Percentiles rank a stretch among this genome's conserved stretches.
Conservation (phyloP, 2,329 filamentous ascomycete genomes). For the Aspergillus viridinutans region DNA sequence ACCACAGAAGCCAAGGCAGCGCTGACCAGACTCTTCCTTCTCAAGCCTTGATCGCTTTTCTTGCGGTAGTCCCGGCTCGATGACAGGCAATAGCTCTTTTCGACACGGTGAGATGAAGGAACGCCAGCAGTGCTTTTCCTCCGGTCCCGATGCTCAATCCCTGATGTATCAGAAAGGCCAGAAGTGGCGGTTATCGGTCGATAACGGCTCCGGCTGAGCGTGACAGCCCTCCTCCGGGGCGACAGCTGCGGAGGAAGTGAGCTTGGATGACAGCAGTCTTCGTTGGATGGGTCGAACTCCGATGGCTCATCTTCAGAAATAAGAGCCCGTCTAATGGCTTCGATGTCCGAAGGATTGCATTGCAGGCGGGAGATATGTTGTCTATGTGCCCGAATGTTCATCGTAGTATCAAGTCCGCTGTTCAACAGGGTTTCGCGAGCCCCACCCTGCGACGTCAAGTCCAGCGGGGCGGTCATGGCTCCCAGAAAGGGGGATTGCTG, state of each 20-base stretch:
- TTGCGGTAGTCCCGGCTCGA: constrained; percentile 25
- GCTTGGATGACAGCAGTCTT: constrained; percentile 37
- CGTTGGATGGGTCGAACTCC: constrained; percentile 10
- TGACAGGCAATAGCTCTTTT: constrained; percentile 27
- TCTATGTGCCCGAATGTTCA: constrained; percentile 32
- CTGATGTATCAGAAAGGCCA: background rate
- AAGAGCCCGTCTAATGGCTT: constrained; percentile 35
- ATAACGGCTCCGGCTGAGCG: constrained; percentile 27
- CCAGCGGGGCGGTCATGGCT: constrained; percentile 26
- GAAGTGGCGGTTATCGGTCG: constrained; percentile 16
- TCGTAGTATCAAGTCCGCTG: constrained; percentile 14
- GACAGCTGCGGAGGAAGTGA: constrained; percentile 33
- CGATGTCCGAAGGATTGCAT: constrained; percentile 33
- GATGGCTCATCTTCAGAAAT: constrained; percentile 23
- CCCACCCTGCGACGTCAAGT: constrained; percentile 14
- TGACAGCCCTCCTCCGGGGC: constrained; percentile 27
- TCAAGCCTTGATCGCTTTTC: constrained; percentile 33
- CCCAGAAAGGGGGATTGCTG: constrained; percentile 25
- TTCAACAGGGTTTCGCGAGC: background rate
- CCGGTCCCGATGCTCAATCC: constrained; percentile 11
- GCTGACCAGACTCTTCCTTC: constrained; percentile 37
- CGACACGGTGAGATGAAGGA: constrained; percentile 27
- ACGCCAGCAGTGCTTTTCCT: constrained; percentile 27
- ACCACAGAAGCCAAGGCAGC: constrained; percentile 35
- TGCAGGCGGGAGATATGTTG: constrained; percentile 40